Evolutionary conservation across 1,284 basidiomycete species (phyloP).

Genomic region (Ceratobasidium sp.): DNA sequence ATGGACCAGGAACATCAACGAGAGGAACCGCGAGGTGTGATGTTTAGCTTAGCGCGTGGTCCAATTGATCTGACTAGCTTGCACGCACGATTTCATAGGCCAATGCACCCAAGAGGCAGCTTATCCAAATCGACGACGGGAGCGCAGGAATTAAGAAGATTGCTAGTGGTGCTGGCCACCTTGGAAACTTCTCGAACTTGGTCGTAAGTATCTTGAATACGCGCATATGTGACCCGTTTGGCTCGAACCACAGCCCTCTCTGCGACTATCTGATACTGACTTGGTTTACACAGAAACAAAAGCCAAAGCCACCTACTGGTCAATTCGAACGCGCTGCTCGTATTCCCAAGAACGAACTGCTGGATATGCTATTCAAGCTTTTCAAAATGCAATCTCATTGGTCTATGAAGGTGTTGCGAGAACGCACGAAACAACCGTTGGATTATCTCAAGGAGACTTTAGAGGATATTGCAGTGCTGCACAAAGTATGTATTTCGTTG

Average conservation of each 20-base stretch:
- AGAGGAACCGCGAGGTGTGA: slow-evolving; percentile 36
- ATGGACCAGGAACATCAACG: slow-evolving; percentile 37
- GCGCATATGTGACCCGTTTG: background rate
- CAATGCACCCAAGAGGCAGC: slow-evolving; percentile 33
- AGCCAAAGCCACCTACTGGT: slow-evolving; percentile 62
- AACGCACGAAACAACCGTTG: slow-evolving; percentile 90
- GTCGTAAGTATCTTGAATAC: slow-evolving; percentile 20
- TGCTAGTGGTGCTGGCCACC: slow-evolving; percentile 36
- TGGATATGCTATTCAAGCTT: slow-evolving; percentile 83
- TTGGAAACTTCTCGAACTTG: slow-evolving; percentile 35
- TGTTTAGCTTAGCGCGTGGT: background rate
- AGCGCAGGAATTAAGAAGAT: slow-evolving; percentile 37
- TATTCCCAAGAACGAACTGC: slow-evolving; percentile 87
- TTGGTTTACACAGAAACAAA: slow-evolving; percentile 59
- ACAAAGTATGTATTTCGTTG: slow-evolving; percentile 64
- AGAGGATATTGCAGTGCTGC: slow-evolving; percentile 80
- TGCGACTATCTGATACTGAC: slow-evolving; percentile 53
- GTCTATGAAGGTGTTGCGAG: slow-evolving; percentile 82
- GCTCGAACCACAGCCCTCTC: slow-evolving; percentile 37
- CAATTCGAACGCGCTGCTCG: slow-evolving; percentile 88
- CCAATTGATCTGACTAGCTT: background rate
- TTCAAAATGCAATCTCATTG: slow-evolving; percentile 85
- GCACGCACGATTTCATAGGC: background rate
- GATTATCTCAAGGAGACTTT: slow-evolving; percentile 90
- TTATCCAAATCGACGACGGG: slow-evolving; percentile 38